Base-by-base conservation (phyloP, 1,284 basidiomycete genomes). In the Schizopora paradoxa region DNA sequence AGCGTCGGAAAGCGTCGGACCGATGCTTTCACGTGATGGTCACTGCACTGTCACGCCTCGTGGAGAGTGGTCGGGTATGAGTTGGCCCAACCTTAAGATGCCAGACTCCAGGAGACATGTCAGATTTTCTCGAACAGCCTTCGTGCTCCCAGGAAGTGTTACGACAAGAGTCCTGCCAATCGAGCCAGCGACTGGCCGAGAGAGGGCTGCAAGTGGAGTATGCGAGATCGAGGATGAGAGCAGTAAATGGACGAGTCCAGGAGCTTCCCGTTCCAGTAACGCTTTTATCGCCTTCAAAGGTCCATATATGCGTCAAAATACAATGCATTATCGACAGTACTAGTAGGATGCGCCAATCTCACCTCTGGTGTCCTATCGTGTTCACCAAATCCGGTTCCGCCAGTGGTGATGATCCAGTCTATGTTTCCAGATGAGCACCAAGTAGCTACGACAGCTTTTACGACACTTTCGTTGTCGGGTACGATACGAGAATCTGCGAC, bases 331-430 rank as follows among this genome's bases (percentile, higher is more conserved):
- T 16, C 19, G 40, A 45, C 41, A n/a, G 31, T 41, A 25, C 21
- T 19, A 26, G 14, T 16, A 16, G 11, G 8, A 8, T 27, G 21
- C 26, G 6, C 13, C 16, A 14, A 28, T 28, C 54, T 38, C 55
- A 87, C 89, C 72, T 93, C 88, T 31, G 89, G 90, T 4, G 90
- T 93, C 29, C 70, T 65, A 62, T 93, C 91, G 48, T 84, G 69
- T 26, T 75, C 67, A 2, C 89, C 86, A 58, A 92, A 91, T 4
- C 91, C 91, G 0, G 91, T 94, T 2, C 91, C 91, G 7, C 91
- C 91, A 0, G 85, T 87, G 3, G 88, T 89, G 48, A 93, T 67
- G 50, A 90, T 72, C 74, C 79, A 80, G 59, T 88, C 82, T n/a
- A 80, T 61, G 13, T 67, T 57, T 3, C 64, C 67, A 2, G 66